Base-by-base conservation (phyloP, 139 green algal species). In the Edaphochlamys debaryana region DNA sequence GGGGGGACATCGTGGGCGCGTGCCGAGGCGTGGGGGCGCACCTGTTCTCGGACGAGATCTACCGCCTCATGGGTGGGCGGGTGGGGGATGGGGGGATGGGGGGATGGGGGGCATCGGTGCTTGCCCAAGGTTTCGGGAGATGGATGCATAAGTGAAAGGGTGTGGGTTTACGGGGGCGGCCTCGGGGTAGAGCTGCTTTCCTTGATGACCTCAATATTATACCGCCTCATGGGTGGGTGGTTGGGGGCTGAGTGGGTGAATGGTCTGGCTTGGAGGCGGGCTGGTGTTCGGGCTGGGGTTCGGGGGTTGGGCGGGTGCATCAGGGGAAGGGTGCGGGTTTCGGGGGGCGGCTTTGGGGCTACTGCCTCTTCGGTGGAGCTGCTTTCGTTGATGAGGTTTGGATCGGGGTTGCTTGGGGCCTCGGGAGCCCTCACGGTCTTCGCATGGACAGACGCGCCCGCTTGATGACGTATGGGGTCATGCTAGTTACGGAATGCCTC, bases 31-130 rank as follows among this genome's bases (percentile, higher is more conserved):
- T 50, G 0, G 89, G 83, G 17, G 89, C 84, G 2, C 88, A 88
- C 38, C 88, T 98, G 2, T 96, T 96, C 90, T 91, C 73, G 29
- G 94, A 98, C 67, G 94, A 98, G 80, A 96, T 96, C 93, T 96
- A 95, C 72, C 79, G 92, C 6, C 40, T 78, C 17, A 79, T 96
- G 58, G 89, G 79, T 86, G 54, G 25, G 87, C 52, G 38, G 13
- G 29, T 52, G 17, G 27, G 22, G n/a, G 22, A 4, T 6, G 42
- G 29, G 69, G 69, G 41, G 4, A 41, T 29, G 6, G 69, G 29
- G 30, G 9, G 70, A 22, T 7, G 25, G 1, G 22, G 19, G 13
- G 41, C 64, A 40, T 23, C 37, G 58, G 37, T 82, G 54, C 17
- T 25, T 79, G 50, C 29, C 22, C 13, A 19, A 6, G 66, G 20